Evolutionary conservation across 148 eudicot species (phyloP).

Genomic region (Nepenthes gracilis): DNA sequence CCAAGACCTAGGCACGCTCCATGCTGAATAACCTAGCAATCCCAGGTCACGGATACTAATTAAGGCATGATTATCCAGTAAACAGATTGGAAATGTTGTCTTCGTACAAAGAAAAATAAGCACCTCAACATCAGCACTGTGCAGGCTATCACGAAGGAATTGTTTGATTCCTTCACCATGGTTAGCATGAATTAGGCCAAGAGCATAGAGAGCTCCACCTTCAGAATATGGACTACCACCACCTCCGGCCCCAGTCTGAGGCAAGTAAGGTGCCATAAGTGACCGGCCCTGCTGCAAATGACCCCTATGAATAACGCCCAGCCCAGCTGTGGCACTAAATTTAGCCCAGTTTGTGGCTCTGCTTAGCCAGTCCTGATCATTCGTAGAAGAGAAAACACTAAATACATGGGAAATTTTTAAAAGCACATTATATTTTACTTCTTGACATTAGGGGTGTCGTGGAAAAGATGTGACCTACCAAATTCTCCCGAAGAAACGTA

Average conservation of each 20-base stretch:
- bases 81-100: not conserved
- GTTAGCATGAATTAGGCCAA: constrained; percentile 95
- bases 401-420: not conserved
- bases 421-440: not conserved
- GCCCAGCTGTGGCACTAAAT: constrained; percentile 96
- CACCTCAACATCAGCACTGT: constrained; percentile 90
- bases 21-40: constrained; percentile 87
- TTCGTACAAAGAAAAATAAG: not conserved
- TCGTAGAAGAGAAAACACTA: constrained; percentile 2
- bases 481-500: constrained; percentile 91
- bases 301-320: constrained; percentile 93
- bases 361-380: constrained; percentile 89
- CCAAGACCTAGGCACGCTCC: constrained; percentile 97
- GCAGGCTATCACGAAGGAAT: constrained; percentile 84
- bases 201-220: constrained; percentile 95
- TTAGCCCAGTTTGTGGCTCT: constrained; percentile 99
- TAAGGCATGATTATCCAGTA: not conserved
- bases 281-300: constrained; percentile 96
- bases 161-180: constrained; percentile 97
- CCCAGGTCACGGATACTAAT: not conserved
- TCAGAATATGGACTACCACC: constrained; percentile 97
- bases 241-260: constrained; percentile 89
- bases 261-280: constrained; percentile 96
- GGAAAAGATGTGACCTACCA: constrained; percentile 27
- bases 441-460: not conserved